phyloP scores from a whole-genome alignment of 768 basidiomycete genomes.

The Kockovaella imperatae region DNA sequence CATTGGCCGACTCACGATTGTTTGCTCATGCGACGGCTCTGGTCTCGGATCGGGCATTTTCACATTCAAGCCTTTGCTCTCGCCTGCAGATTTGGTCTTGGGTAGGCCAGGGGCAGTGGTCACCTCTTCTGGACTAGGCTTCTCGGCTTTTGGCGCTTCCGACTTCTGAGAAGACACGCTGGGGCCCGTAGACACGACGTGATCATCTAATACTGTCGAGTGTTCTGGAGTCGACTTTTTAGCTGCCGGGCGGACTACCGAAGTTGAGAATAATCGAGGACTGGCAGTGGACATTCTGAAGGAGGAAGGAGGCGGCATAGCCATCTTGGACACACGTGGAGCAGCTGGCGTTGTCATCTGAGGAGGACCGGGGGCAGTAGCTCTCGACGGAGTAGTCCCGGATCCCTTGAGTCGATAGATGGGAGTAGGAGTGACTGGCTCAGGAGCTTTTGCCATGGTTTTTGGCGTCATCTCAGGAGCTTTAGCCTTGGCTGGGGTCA shows the following conservation, averaged over 20 bases:
- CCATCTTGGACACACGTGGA: too few species aligned
- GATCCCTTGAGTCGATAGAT: neutral
- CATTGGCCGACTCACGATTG: constrained; percentile 24
- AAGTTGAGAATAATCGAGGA: too few species aligned
- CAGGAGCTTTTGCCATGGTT: too few species aligned
- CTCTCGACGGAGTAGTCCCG: neutral
- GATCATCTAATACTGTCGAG: neutral
- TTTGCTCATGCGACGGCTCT: constrained; percentile 27
- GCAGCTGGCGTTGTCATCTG: too few species aligned
- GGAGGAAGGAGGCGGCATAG: too few species aligned
- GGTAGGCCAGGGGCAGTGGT: constrained; percentile 39
- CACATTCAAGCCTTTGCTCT: constrained; percentile 13
- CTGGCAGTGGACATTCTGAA: too few species aligned
- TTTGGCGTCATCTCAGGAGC: too few species aligned
- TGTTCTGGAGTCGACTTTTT: neutral
- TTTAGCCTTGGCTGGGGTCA: neutral
- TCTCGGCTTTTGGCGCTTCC: constrained; percentile 19
- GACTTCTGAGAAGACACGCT: constrained; percentile 15
- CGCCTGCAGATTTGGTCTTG: constrained; percentile 15
- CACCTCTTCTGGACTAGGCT: constrained; percentile 20
- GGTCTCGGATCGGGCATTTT: constrained; percentile 23
- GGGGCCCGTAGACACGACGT: constrained; percentile 23
- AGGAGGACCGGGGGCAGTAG: neutral
- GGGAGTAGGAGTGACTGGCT: too few species aligned
- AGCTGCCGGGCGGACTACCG: constrained; percentile 7